Evolutionary conservation across 2,329 filamentous ascomycete species (phyloP).

Genomic region (Ploettnerulaceae sp.): DNA sequence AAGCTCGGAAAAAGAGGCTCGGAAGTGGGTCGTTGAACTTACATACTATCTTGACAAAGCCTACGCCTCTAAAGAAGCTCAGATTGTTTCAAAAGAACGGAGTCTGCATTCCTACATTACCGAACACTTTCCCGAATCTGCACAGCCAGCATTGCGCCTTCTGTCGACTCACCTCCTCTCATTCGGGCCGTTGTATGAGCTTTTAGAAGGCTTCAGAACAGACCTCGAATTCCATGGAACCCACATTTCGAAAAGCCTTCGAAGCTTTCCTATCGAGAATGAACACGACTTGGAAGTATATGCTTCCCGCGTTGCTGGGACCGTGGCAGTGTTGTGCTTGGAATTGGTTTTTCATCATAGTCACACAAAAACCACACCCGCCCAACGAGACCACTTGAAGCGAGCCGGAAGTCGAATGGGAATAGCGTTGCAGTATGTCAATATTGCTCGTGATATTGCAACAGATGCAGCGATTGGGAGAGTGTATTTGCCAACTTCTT

Average conservation of each 20-base stretch:
- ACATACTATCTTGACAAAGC: slow-evolving; percentile 51
- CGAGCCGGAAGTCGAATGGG: slow-evolving; percentile 61
- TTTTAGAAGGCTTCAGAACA: slow-evolving; percentile 64
- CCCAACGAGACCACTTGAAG: slow-evolving; percentile 43
- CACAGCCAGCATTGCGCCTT: slow-evolving; percentile 47
- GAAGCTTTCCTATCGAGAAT: slow-evolving; percentile 50
- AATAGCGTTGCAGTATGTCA: slow-evolving; percentile 70
- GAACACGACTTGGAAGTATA: slow-evolving; percentile 59
- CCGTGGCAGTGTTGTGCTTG: slow-evolving; percentile 64
- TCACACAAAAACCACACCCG: slow-evolving; percentile 14
- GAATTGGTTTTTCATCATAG: slow-evolving; percentile 59
- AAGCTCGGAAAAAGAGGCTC: slow-evolving; percentile 45
- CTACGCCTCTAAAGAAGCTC: slow-evolving; percentile 37
- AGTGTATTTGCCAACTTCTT: slow-evolving; percentile 62
- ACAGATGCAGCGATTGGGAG: slow-evolving; percentile 61
- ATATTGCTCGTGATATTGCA: slow-evolving; percentile 69
- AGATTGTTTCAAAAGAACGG: slow-evolving; percentile 24
- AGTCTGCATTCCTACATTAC: slow-evolving; percentile 20
- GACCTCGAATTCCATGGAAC: slow-evolving; percentile 51
- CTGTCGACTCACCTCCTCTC: slow-evolving; percentile 55
- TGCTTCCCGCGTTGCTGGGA: slow-evolving; percentile 64
- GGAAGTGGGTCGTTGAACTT: slow-evolving; percentile 54
- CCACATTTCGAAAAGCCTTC: slow-evolving; percentile 19
- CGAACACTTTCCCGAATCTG: slow-evolving; percentile 29
- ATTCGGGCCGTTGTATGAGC: slow-evolving; percentile 54